Conservation (phyloP, 805 yeast genomes). For the Tetrapisispora namnaoensis region DNA sequence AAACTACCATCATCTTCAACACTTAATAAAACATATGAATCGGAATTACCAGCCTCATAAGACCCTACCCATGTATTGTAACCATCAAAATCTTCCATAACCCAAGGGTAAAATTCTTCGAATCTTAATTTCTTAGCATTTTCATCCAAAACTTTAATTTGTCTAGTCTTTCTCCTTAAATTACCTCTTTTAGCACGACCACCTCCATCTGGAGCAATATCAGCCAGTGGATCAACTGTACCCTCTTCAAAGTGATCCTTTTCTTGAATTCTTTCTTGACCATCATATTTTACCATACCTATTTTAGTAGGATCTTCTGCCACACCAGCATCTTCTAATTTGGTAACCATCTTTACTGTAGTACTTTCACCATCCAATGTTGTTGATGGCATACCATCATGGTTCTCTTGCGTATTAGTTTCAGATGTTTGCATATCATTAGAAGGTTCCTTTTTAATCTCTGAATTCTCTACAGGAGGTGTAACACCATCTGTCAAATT, state of each 20-base stretch:
- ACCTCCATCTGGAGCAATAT: slow-evolving; percentile 88
- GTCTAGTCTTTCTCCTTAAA: slow-evolving; percentile 69
- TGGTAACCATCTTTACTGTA: slow-evolving; percentile 12
- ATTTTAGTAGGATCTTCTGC: slow-evolving; percentile 31
- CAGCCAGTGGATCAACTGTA: slow-evolving; percentile 36
- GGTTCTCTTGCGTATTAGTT: background rate
- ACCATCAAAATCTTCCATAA: slow-evolving; percentile 92
- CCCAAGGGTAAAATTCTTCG: slow-evolving; percentile 98
- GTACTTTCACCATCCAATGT: background rate
- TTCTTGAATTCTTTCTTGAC: slow-evolving; percentile 31
- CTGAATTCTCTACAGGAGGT: background rate
- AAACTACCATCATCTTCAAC: slow-evolving; percentile 76
- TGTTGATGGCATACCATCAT: background rate
- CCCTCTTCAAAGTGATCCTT: slow-evolving; percentile 31
- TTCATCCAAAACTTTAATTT: slow-evolving; percentile 72
- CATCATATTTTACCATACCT: slow-evolving; percentile 34
- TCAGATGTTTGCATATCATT: background rate
- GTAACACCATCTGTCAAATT: background rate
- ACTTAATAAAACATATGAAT: slow-evolving; percentile 74
- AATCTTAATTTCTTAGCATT: slow-evolving; percentile 74
- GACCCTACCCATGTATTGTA: slow-evolving; percentile 90
- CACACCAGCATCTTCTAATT: slow-evolving; percentile 32
- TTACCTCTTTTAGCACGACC: slow-evolving; percentile 55
- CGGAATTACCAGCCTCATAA: slow-evolving; percentile 83
- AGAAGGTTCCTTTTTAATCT: background rate